A percentile compares a stretch with the other conserved stretches of the same genome.
These are phyloP conservation scores for Pseudognaphalium luteoalbum DNA, from an alignment of 129 eudicot species.

Conservation along the genomic window DNA sequence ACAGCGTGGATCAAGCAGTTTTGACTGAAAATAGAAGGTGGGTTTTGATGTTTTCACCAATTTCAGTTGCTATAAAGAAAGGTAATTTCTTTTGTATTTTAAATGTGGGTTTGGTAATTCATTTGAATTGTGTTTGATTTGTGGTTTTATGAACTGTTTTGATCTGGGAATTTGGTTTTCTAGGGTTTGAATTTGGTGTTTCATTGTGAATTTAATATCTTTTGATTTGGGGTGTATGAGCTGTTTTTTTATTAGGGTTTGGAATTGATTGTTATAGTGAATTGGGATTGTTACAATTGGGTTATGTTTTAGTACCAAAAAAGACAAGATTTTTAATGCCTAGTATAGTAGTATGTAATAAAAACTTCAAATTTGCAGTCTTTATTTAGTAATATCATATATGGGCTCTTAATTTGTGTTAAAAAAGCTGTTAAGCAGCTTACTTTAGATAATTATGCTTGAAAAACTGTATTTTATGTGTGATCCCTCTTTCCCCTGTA, in stretches of 20 bases:
- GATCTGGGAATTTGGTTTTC: slow-evolving; percentile 16
- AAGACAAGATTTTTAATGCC: background rate
- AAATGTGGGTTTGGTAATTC: slow-evolving; percentile 9
- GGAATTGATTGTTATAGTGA: slow-evolving; percentile 4
- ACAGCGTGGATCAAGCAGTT: slow-evolving; percentile 25
- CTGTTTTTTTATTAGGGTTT: slow-evolving; percentile 28
- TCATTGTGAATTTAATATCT: background rate
- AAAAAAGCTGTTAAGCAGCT: slow-evolving; percentile 10
- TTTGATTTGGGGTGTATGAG: slow-evolving; percentile 16
- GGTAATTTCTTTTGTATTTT: slow-evolving; percentile 13
- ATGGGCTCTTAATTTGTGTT: slow-evolving; percentile 23
- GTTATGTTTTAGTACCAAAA: background rate
- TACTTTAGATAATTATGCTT: slow-evolving; percentile 21
- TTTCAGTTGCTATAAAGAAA: slow-evolving; percentile 27
- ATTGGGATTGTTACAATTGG: slow-evolving; percentile 15
- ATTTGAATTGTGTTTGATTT: slow-evolving; percentile 21
- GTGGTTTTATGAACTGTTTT: slow-evolving; percentile 3
- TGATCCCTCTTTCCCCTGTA: background rate
- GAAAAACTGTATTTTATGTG: slow-evolving; percentile 6
- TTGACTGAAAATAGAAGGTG: slow-evolving; percentile 19
- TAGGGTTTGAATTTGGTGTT: slow-evolving; percentile 22
- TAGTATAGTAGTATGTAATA: background rate
- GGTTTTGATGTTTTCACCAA: slow-evolving; percentile 23
- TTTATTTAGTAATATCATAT: background rate
- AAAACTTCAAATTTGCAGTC: slow-evolving; percentile 11